A percentile compares a stretch with the other conserved stretches of the same genome.
Evolutionary conservation across 2,329 filamentous ascomycete species (phyloP).

Genomic region (Fonsecaea pedrosoi): DNA sequence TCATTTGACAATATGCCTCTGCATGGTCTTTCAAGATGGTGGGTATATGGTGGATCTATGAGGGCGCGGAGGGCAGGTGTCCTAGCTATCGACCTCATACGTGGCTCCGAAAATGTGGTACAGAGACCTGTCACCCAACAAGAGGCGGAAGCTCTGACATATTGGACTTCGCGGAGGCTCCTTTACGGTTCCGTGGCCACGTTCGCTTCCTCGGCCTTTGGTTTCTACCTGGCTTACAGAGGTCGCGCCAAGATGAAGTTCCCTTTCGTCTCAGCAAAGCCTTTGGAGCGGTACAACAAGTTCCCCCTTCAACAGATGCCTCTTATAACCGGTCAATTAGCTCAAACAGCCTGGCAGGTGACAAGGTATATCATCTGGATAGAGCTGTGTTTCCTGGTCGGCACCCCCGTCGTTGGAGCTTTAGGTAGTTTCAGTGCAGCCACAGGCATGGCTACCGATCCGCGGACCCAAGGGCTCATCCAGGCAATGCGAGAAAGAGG

Average conservation of each 20-base stretch:
- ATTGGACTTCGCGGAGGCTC: conserved; percentile 29
- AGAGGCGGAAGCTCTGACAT: conserved; percentile 38
- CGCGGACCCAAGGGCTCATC: conserved; percentile 35
- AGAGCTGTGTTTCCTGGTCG: conserved; percentile 24
- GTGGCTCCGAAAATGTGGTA: conserved; percentile 33
- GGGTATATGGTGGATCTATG: conserved; percentile 33
- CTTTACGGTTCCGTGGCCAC: conserved; percentile 29
- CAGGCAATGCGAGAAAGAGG: conserved; percentile 19
- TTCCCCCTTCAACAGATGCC: conserved; percentile 34
- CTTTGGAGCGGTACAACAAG: conserved; percentile 34
- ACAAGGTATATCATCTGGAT: conserved; percentile 35
- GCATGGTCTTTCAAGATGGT: conserved; percentile 29
- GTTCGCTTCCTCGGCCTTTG: conserved; percentile 18
- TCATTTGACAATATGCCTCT: conserved; percentile 38
- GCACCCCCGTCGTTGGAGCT: conserved; percentile 29
- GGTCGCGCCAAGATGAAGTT: conserved; percentile 39
- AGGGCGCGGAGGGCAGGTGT: conserved; percentile 28
- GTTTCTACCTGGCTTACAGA: conserved; percentile 25
- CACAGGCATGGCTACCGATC: conserved; percentile 32
- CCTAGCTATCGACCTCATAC: conserved; percentile 35
- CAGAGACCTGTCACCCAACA: conserved; percentile 32
- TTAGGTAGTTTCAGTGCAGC: conserved; percentile 27
- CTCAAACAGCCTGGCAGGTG: conserved; percentile 37
- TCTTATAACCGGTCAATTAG: conserved; percentile 32
- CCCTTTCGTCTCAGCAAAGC: conserved; percentile 37